Evolutionary conservation across 768 basidiomycete genomes (phyloP).

Genomic region (Hypholoma fasciculare): DNA sequence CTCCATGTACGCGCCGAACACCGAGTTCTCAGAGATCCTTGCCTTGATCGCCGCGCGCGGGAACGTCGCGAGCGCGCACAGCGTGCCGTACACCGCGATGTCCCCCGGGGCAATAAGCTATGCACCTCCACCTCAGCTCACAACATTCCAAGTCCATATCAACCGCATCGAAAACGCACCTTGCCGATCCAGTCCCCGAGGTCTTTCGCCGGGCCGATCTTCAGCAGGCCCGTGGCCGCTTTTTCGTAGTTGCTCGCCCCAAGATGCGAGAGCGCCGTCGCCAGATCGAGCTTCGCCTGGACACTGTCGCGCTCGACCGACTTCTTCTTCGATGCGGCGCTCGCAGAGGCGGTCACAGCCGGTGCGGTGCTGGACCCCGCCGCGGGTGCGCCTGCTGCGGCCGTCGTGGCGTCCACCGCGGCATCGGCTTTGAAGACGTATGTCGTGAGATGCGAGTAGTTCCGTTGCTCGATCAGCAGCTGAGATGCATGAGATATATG

Average conservation of each 20-base stretch:
- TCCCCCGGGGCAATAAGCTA: constrained; percentile 80
- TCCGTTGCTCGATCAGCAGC: constrained; percentile 85
- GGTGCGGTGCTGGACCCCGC: constrained; percentile 3
- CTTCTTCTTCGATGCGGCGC: constrained; percentile 36
- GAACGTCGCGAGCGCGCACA: constrained; percentile 82
- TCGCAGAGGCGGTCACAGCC: constrained; percentile 20
- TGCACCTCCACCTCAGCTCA: neutral
- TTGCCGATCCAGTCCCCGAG: constrained; percentile 80
- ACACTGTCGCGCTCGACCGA: constrained; percentile 65
- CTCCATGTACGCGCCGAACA: constrained; percentile 78
- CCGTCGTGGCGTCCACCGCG: constrained; percentile 66
- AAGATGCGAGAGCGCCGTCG: constrained; percentile 74
- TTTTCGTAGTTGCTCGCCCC: constrained; percentile 75
- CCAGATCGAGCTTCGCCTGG: constrained; percentile 80
- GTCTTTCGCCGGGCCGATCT: constrained; percentile 61
- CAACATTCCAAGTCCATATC: neutral
- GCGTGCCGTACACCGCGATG: constrained; percentile 82
- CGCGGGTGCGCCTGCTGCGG: constrained; percentile 22
- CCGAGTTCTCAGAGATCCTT: constrained; percentile 65
- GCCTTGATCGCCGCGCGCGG: constrained; percentile 69
- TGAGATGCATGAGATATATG: constrained; percentile 22
- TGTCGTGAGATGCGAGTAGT: constrained; percentile 85
- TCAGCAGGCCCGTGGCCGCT: constrained; percentile 74
- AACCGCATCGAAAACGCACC: constrained; percentile 34
- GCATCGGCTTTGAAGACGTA: constrained; percentile 97